These are phyloP conservation scores for Candida glaebosa DNA, from an alignment of 805 yeast species.

Conservation along the genomic window DNA sequence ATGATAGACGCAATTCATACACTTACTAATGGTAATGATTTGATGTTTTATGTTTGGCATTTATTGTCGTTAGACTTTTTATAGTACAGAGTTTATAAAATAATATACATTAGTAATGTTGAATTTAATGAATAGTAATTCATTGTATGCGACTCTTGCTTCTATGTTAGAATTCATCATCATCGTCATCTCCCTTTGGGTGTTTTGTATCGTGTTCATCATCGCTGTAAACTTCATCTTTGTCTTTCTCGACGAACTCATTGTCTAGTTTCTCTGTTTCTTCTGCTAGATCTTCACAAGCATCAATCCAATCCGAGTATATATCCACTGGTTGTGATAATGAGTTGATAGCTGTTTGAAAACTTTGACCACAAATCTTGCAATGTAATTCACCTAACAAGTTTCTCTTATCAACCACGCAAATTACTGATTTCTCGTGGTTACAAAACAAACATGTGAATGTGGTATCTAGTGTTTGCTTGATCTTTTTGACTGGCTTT, in stretches of 20 bases:
- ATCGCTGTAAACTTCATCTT: conserved; percentile 31
- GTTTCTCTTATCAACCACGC: conserved; percentile 82
- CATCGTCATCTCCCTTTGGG: conserved; percentile 15
- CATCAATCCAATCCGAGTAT: conserved; percentile 97
- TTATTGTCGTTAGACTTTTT: background rate
- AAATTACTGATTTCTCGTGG: conserved; percentile 88
- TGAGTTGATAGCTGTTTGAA: conserved; percentile 83
- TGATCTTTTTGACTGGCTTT: conserved; percentile 74
- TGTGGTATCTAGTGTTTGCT: conserved; percentile 73
- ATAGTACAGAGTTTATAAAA: conserved; percentile 4
- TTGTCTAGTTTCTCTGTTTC: conserved; percentile 25
- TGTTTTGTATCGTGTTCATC: conserved; percentile 23
- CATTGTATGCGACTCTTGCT: no score
- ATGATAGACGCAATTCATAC: background rate
- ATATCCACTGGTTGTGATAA: conserved; percentile 90
- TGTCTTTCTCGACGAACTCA: conserved; percentile 15
- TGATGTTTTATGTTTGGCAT: no score
- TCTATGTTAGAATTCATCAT: conserved; percentile 3
- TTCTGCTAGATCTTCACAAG: conserved; percentile 84
- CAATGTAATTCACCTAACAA: conserved; percentile 82
- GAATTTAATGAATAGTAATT: no score
- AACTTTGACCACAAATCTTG: conserved; percentile 90
- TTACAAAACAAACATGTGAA: conserved; percentile 93
- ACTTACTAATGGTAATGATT: no score
- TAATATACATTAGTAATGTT: conserved; percentile 1